phyloP scores from a whole-genome alignment of 768 basidiomycete species.

The Russula sp. region DNA sequence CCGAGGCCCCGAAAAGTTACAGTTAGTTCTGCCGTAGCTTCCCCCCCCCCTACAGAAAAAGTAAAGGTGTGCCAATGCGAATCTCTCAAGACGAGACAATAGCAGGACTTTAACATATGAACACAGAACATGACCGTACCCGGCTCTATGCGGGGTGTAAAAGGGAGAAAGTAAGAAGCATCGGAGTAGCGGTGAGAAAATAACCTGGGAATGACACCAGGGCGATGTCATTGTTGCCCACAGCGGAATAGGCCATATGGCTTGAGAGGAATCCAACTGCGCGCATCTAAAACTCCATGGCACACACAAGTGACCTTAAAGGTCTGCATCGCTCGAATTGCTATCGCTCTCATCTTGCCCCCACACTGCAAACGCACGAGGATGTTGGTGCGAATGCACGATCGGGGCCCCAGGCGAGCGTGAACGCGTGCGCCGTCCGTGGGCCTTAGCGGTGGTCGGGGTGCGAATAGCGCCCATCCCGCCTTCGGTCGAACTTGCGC shows the following conservation, averaged over 20 bases:
- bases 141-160: neutral
- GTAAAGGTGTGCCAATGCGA: neutral
- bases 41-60: neutral
- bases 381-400: conserved; percentile 33
- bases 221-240: neutral
- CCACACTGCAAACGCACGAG: conserved; percentile 73
- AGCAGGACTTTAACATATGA: neutral
- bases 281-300: neutral
- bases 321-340: conserved; percentile 68
- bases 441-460: conserved; percentile 12
- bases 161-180: neutral
- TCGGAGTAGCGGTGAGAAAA: neutral
- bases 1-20: neutral
- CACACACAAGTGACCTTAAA: conserved; percentile 23
- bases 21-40: neutral
- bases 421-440: conserved; percentile 27
- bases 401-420: conserved; percentile 25
- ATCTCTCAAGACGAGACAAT: neutral
- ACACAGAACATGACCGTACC: neutral
- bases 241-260: neutral
- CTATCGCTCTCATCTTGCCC: conserved; percentile 88
- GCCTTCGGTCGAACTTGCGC: neutral
- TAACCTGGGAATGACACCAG: neutral
- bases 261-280: neutral
- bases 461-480: conserved; percentile 15